Conservation (phyloP, 2,329 filamentous ascomycete genomes). For the Thermothelomyces thermophilus region DNA sequence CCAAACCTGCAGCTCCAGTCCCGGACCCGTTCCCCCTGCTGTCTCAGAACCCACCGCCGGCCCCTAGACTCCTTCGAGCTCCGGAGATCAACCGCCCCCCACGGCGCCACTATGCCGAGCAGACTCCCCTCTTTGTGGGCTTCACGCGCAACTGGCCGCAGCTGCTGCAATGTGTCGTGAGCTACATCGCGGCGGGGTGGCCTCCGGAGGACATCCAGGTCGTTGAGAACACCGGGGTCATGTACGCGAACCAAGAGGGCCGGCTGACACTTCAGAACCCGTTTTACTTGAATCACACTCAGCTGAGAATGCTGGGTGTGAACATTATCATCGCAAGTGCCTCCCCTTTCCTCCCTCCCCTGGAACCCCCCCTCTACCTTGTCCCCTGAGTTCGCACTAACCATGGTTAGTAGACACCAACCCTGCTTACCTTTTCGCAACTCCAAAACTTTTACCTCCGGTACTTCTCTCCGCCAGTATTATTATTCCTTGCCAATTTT, state of each 20-base stretch:
- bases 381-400: no score
- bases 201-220: constrained; percentile 47
- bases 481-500: constrained; percentile 13
- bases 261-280: constrained; percentile 44
- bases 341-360: no score
- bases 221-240: constrained; percentile 49
- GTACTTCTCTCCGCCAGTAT: constrained; percentile 21
- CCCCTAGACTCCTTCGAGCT: constrained; percentile 19
- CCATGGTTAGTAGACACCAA: constrained; percentile 35
- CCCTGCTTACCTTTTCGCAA: constrained; percentile 46
- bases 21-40: constrained; percentile 36
- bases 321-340: constrained; percentile 41
- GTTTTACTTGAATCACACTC: constrained; percentile 48
- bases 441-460: constrained; percentile 48
- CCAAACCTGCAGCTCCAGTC: constrained; percentile 26
- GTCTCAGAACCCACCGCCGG: constrained; percentile 26
- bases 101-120: constrained; percentile 30
- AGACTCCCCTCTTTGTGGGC: constrained; percentile 41
- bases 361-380: no score
- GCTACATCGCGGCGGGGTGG: constrained; percentile 50
- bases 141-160: constrained; percentile 36
- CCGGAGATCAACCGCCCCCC: constrained; percentile 31
- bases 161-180: constrained; percentile 45
- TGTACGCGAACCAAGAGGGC: constrained; percentile 40
- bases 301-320: constrained; percentile 42